These are phyloP conservation scores for Fusarium hostae DNA, from an alignment of 2,329 filamentous ascomycete genomes.

Conservation along the genomic window DNA sequence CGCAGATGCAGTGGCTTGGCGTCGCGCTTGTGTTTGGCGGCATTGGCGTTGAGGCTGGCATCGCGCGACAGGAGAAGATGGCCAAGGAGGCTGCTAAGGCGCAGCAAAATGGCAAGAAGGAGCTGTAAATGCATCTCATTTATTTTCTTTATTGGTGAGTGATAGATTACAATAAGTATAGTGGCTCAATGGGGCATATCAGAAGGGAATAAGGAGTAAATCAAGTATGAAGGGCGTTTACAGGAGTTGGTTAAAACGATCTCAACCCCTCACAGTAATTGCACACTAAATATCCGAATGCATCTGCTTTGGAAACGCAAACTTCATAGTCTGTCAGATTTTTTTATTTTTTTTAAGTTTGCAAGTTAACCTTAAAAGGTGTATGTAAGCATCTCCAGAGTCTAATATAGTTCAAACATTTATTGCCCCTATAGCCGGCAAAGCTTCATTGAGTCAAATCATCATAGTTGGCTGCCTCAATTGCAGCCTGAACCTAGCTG, in stretches of 20 bases:
- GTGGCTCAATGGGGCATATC: neutral
- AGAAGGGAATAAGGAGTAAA: neutral
- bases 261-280: neutral
- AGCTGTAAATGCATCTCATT: slow-evolving; percentile 27
- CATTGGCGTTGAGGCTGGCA: slow-evolving; percentile 88
- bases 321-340: neutral
- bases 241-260: neutral
- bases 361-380: too few species aligned
- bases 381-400: too few species aligned
- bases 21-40: slow-evolving; percentile 94
- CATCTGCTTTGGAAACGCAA: neutral
- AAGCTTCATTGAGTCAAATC: too few species aligned
- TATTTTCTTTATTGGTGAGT: neutral
- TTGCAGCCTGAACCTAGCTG: too few species aligned
- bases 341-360: too few species aligned
- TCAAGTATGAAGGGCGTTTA: neutral
- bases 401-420: too few species aligned
- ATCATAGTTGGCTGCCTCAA: too few species aligned
- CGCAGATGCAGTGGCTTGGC: slow-evolving; percentile 91
- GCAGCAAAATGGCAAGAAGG: slow-evolving; percentile 48
- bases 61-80: slow-evolving; percentile 84
- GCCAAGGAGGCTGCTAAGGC: slow-evolving; percentile 75
- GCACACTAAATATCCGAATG: neutral
- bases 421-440: too few species aligned
- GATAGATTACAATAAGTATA: neutral